phyloP scores from a whole-genome alignment of 225 moss, liverwort and hornwort species.

The Lunularia cruciata region DNA sequence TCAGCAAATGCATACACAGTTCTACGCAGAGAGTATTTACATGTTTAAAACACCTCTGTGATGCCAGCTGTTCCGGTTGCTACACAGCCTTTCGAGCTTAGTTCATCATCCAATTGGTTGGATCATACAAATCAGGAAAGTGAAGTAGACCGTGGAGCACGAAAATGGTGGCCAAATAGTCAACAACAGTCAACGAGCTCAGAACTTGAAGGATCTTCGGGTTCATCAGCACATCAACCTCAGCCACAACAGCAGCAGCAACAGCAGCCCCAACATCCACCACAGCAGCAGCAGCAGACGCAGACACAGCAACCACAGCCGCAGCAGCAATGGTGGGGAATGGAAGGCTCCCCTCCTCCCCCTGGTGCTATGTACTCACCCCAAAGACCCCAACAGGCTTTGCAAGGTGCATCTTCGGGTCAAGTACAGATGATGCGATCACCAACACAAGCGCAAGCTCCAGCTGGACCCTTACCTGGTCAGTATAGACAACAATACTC shows the following conservation, averaged over 20 bases:
- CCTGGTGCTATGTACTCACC: constrained; percentile 22
- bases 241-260: constrained; percentile 52
- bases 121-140: constrained; percentile 51
- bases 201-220: constrained; percentile 48
- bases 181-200: constrained; percentile 54
- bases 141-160: constrained; percentile 57
- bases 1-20: too few species aligned
- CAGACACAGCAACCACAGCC: constrained; percentile 29
- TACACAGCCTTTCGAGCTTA: constrained; percentile 58
- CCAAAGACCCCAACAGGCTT: constrained; percentile 23
- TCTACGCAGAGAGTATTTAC: too few species aligned
- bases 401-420: constrained; percentile 42
- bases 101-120: constrained; percentile 54
- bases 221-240: constrained; percentile 46
- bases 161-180: constrained; percentile 70
- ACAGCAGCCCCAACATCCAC: constrained; percentile 44
- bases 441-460: constrained; percentile 44
- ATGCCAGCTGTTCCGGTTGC: constrained; percentile 20
- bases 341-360: constrained; percentile 55
- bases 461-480: constrained; percentile 57
- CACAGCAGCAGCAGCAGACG: constrained; percentile 43
- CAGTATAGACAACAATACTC: constrained; percentile 59
- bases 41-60: background rate
- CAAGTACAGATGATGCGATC: constrained; percentile 25
- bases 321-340: constrained; percentile 68